Evolutionary conservation across 148 eudicot species (phyloP), one percentile per base, ranked within the genome.

Genomic region (Vaccinium vitisidaea): DNA sequence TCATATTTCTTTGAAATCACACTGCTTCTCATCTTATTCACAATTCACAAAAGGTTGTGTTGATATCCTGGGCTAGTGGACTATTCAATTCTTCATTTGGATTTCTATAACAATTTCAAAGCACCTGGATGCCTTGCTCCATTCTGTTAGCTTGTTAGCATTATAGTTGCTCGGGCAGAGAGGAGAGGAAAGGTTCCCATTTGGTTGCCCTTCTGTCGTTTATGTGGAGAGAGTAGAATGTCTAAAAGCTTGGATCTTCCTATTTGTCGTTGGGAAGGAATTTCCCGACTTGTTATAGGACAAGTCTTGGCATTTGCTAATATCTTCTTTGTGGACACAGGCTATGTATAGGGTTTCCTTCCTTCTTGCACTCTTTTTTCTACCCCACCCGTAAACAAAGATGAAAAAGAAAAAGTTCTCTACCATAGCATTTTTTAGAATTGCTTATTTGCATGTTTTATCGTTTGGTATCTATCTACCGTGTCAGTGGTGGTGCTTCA

Each of bases 241-340:
- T 71, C 46, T 69, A 69, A 71, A 36, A 36, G 75, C 75, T 71
- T 30, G 46, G 52, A 39, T 50, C 23, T 74, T 74, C 77, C 77
- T 74, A 16, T 74, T 74, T 74, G n/a, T 74, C 18, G 12, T 74
- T 74, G 23, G n/a, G 2, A 74, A 39, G 50, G 46, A 43, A 8
- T 74, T 19, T 43, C 21, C 25, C 1, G 25, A 4, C 50, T 74
- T 74, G 15, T 15, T 74, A 4, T 39, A 0, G 12, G 50, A 39
- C 1, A 11, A 74, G 10, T 74, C 52, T 39, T 74, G 50, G 8
- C 77, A 6, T 74, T 74, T 74, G 23, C 16, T 43, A 2, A 74
- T 36, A 25, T 71, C 48, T 70, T 70, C 50, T 74, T 16, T 73
- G 46, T 70, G 75, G 75, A 27, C 39, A 70, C 36, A 36, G 76